Base-by-base conservation (phyloP, 306 rosid species). In the Begonia fuchsioides region DNA sequence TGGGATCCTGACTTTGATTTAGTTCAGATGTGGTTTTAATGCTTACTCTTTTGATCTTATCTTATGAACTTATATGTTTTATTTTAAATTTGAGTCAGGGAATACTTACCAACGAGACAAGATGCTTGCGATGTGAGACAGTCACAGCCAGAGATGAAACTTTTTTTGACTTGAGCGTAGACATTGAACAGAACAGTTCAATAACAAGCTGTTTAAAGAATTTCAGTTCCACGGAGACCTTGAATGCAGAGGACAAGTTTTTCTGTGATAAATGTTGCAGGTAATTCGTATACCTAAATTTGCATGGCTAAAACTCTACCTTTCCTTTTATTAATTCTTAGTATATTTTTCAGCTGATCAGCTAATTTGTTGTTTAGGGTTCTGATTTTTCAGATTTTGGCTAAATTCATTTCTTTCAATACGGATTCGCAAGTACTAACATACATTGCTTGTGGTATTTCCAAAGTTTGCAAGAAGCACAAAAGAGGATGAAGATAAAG, bases 391-490 rank as follows among this genome's bases (percentile, higher is more conserved):
- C 7, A 26, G 35, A 26, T 26, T 26, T 26, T 26, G 35, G 35
- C 35, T 26, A 4, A 41, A n/a, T 13, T 41, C 12, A 11, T 41
- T 41, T 41, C 1, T 41, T 41, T 26, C 35, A 41, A 10, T 10
- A n/a, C 7, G 45, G 13, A 11, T 41, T 41, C 12, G 13, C 45
- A 41, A 41, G n/a, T 41, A 41, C 2, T 41, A n/a, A n/a, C n/a
- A n/a, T n/a, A n/a, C n/a, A n/a, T n/a, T n/a, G n/a, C n/a, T n/a
- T n/a, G n/a, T n/a, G n/a, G n/a, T n/a, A n/a, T n/a, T n/a, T n/a
- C n/a, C n/a, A n/a, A n/a, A 92, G 98, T 68, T 82, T 92, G 86
- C 98, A 92, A 85, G 98, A 92, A 66, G 98, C 98, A n/a, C n/a
- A n/a, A n/a, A n/a, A n/a, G n/a, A n/a, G n/a, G n/a, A n/a, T n/a